These are phyloP conservation scores for Penicillium sp. DNA, from an alignment of 2,329 filamentous ascomycete genomes.

Conservation along the genomic window DNA sequence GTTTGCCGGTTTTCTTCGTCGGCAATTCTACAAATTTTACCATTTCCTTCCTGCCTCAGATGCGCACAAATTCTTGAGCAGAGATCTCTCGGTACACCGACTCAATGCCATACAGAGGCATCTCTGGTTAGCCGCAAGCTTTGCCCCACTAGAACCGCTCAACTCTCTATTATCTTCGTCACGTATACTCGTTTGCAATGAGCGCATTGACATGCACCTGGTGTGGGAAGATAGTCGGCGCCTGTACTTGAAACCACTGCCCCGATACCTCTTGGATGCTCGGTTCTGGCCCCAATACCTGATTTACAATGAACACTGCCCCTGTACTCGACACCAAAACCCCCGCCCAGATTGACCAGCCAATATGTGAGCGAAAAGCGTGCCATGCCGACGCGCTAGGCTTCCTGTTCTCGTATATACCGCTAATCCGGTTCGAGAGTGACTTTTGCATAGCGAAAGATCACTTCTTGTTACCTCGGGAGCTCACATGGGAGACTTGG, in stretches of 20 bases:
- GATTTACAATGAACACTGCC: not conserved
- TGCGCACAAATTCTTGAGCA: not conserved
- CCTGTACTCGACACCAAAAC: no score
- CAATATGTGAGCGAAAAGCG: no score
- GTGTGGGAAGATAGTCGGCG: constrained; percentile 22
- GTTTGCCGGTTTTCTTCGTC: no score
- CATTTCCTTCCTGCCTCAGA: not conserved
- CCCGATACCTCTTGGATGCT: constrained; percentile 21
- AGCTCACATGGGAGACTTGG: constrained; percentile 33
- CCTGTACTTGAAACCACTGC: constrained; percentile 31
- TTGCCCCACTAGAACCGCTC: constrained; percentile 29
- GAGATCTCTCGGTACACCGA: not conserved
- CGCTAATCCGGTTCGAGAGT: constrained; percentile 8
- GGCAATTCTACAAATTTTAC: no score
- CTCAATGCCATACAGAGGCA: constrained; percentile 29
- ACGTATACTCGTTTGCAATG: constrained; percentile 24
- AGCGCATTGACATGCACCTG: constrained; percentile 31
- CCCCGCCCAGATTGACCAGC: no score
- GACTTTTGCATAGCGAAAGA: constrained; percentile 44
- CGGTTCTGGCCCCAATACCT: constrained; percentile 22
- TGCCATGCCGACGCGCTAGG: not conserved
- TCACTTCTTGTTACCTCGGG: constrained; percentile 37
- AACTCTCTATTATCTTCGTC: constrained; percentile 23
- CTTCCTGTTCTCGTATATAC: constrained; percentile 4
- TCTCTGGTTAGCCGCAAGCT: constrained; percentile 32